These are phyloP conservation scores for Russula earlei DNA, from an alignment of 768 basidiomycete species.

Conservation along the genomic window DNA sequence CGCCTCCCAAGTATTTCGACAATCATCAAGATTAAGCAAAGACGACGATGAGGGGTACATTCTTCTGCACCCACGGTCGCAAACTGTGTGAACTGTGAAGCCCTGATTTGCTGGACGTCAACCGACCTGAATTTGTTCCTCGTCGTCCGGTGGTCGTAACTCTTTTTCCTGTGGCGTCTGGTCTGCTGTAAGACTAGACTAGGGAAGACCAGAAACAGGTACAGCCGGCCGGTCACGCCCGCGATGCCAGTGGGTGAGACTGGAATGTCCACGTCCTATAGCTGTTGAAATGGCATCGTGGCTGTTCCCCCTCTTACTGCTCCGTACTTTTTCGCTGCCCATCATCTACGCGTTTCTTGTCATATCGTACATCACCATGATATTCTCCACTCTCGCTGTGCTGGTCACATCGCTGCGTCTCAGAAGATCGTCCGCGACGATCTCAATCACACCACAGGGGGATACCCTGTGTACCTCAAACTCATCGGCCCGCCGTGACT, in stretches of 20 bases:
- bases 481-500: too few relatives aligned
- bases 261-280: not conserved
- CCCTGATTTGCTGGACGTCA: not conserved
- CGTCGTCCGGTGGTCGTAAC: not conserved
- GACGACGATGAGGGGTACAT: too few relatives aligned
- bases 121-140: not conserved
- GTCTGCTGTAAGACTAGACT: not conserved
- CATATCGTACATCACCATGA: not conserved
- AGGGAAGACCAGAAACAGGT: not conserved
- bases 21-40: too few relatives aligned
- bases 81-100: too few relatives aligned
- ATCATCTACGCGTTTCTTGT: not conserved
- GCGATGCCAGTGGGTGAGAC: not conserved
- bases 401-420: slow-evolving; percentile 4
- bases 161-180: not conserved
- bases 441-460: not conserved
- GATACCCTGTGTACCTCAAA: not conserved
- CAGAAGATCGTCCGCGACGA: not conserved
- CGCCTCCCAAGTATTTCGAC: too few relatives aligned
- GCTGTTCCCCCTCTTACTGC: not conserved
- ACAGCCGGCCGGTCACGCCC: not conserved
- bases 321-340: not conserved
- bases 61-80: too few relatives aligned
- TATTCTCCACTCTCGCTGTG: slow-evolving; percentile 1
- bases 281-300: not conserved